Percentiles rank a stretch among this genome's conserved stretches.
These are phyloP conservation scores for Hypoxylon sp. DNA, from an alignment of 2,329 filamentous ascomycete species.

Conservation along the genomic window DNA sequence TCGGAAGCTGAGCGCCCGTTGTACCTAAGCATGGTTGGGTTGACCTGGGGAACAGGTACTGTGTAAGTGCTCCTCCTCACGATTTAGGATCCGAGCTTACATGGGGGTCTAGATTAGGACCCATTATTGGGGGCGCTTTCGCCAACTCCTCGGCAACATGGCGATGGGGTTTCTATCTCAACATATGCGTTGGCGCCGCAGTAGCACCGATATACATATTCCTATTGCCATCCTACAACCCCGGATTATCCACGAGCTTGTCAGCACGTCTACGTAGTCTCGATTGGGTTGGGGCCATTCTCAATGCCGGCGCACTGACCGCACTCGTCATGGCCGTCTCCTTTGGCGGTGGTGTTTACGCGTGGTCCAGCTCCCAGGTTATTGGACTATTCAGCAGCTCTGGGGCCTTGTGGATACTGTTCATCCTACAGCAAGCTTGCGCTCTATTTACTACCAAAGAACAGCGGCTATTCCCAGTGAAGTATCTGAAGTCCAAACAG, in stretches of 20 bases:
- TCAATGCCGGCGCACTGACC: neutral
- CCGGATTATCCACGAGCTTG: neutral
- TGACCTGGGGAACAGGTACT: too few species aligned
- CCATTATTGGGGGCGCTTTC: too few species aligned
- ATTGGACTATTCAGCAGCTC: slow-evolving; percentile 64
- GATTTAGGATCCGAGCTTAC: too few species aligned
- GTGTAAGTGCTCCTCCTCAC: too few species aligned
- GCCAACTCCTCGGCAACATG: too few species aligned
- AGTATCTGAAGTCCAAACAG: slow-evolving; percentile 55
- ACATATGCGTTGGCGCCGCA: too few species aligned
- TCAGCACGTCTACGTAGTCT: slow-evolving; percentile 50
- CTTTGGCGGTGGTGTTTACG: slow-evolving; percentile 64
- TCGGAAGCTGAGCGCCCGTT: too few species aligned
- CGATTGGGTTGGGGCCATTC: slow-evolving; percentile 63
- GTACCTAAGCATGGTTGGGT: too few species aligned
- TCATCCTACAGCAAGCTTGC: slow-evolving; percentile 61
- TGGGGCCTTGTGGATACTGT: slow-evolving; percentile 59
- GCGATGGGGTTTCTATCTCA: too few species aligned
- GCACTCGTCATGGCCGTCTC: slow-evolving; percentile 62
- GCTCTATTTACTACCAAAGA: slow-evolving; percentile 58
- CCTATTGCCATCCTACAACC: slow-evolving; percentile 49
- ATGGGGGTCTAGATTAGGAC: too few species aligned
- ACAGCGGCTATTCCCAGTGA: slow-evolving; percentile 61
- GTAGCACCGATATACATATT: slow-evolving; percentile 47
- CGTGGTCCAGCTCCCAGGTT: slow-evolving; percentile 62